Base-by-base conservation (phyloP, 805 yeast genomes). In the Yarrowia phangngaensis region DNA sequence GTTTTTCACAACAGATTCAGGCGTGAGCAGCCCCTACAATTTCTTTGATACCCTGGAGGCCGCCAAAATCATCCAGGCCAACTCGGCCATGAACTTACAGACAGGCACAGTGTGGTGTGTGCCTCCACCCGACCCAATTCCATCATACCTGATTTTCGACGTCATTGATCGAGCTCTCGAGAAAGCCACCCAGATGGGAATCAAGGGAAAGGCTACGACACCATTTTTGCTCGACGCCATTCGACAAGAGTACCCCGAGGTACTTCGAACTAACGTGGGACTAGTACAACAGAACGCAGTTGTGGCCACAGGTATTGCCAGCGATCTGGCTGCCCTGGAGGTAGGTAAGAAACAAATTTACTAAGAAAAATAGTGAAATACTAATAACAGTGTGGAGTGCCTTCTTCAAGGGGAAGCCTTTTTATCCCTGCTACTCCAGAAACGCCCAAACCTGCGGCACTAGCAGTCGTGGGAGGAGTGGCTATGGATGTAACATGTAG, bases 31-130 rank as follows among this genome's bases (percentile, higher is more conserved):
- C 1, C 94, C 94, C 0, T 83, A 76, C 60, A 70, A 72, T 17
- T 80, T 86, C 56, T 56, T 61, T n/a, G 55, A 69, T 4, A 72
- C 78, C 46, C 52, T 53, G 2, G 75, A 76, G 14, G 87, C 90
- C 1, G 95, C 95, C 0, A 58, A 63, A 6, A 70, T 82, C 32
- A 71, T 87, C 12, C 64, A 54, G 19, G 62, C 65, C 13, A 78
- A 76, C 14, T 63, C 68, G 7, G 50, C 57, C 2, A 69, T 87
- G 73, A 66, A 69, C 0, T 65, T 85, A 52, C 58, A 68, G 0
- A 74, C 82, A n/a, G 95, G 95, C 0, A 76, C 71, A 52, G 72
- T 88, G 8, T 78, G 87, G 56, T 87, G 95, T 60, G 72, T 84
- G 8, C 95, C 95, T 0, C 89, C 95, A 0, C 94, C 95, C 0